Evolutionary conservation across 2,329 filamentous ascomycete genomes (phyloP).

Genomic region (Claviceps fusiformis): DNA sequence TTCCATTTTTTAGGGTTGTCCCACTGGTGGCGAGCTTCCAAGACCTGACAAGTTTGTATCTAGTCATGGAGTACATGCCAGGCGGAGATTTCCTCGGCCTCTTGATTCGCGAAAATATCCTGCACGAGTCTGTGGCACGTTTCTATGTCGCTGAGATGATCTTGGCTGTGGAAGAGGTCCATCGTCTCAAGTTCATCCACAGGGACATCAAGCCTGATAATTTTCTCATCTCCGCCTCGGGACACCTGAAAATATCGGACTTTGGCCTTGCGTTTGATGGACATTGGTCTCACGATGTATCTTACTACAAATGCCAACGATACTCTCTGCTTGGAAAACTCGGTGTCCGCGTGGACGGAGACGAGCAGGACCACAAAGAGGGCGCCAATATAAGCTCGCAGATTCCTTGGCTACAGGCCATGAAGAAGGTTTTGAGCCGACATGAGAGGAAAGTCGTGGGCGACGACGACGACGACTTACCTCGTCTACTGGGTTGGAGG

Average conservation of each 20-base stretch:
- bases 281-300: slow-evolving; percentile 83
- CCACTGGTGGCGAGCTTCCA: slow-evolving; percentile 82
- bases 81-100: slow-evolving; percentile 87
- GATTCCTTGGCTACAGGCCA: slow-evolving; percentile 18
- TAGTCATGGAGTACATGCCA: slow-evolving; percentile 98
- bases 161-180: slow-evolving; percentile 82
- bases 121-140: slow-evolving; percentile 64
- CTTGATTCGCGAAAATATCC: slow-evolving; percentile 69
- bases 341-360: slow-evolving; percentile 59
- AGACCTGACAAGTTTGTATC: slow-evolving; percentile 69
- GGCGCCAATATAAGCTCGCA: slow-evolving; percentile 22
- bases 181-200: slow-evolving; percentile 81
- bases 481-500: slow-evolving; percentile 51
- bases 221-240: slow-evolving; percentile 76
- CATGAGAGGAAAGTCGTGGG: slow-evolving; percentile 19
- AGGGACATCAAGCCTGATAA: slow-evolving; percentile 96
- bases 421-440: slow-evolving; percentile 18
- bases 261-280: slow-evolving; percentile 94
- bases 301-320: slow-evolving; percentile 73
- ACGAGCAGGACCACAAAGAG: slow-evolving; percentile 53
- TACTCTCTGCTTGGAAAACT: slow-evolving; percentile 67
- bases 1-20: slow-evolving; percentile 48
- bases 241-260: slow-evolving; percentile 90
- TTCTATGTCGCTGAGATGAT: slow-evolving; percentile 97
- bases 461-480: slow-evolving; percentile 17